phyloP scores from a whole-genome alignment of 2,329 filamentous ascomycete species.

The Pochonia chlamydosporia region DNA sequence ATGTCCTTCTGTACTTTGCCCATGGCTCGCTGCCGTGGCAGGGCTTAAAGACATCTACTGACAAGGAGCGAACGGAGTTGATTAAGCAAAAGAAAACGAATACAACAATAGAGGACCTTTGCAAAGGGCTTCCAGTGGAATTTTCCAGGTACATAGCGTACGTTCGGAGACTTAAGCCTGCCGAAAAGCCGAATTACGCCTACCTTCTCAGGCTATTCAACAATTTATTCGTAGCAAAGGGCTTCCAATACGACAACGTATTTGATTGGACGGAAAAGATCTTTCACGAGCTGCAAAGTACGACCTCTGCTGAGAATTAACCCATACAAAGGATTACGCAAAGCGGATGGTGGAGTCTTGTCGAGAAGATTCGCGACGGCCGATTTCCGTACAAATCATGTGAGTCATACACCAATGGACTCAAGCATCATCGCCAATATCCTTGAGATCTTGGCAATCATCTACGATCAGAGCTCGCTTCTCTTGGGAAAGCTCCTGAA shows the following conservation, averaged over 20 bases:
- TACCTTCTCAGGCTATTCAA: slow-evolving; percentile 74
- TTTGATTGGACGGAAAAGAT: too few species aligned
- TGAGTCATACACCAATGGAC: too few species aligned
- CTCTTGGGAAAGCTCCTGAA: too few species aligned
- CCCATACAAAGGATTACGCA: too few species aligned
- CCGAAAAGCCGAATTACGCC: slow-evolving; percentile 71
- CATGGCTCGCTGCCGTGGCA: background rate
- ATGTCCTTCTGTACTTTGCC: background rate
- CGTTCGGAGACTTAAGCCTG: slow-evolving; percentile 65
- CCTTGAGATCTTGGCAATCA: too few species aligned
- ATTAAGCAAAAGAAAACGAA: slow-evolving; percentile 22
- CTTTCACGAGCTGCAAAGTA: too few species aligned
- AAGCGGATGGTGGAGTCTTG: too few species aligned
- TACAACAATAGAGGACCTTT: slow-evolving; percentile 64
- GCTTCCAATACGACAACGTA: slow-evolving; percentile 73
- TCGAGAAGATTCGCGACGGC: too few species aligned
- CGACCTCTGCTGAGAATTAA: too few species aligned
- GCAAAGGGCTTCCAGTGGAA: slow-evolving; percentile 68
- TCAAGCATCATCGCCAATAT: too few species aligned
- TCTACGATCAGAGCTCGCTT: too few species aligned
- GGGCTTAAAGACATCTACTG: background rate
- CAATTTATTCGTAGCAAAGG: slow-evolving; percentile 63
- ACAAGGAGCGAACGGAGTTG: slow-evolving; percentile 57
- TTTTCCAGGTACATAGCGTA: slow-evolving; percentile 74
- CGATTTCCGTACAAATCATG: too few species aligned